Base-by-base conservation (phyloP, 2,329 filamentous ascomycete genomes). In the Cercospora citrullina region DNA sequence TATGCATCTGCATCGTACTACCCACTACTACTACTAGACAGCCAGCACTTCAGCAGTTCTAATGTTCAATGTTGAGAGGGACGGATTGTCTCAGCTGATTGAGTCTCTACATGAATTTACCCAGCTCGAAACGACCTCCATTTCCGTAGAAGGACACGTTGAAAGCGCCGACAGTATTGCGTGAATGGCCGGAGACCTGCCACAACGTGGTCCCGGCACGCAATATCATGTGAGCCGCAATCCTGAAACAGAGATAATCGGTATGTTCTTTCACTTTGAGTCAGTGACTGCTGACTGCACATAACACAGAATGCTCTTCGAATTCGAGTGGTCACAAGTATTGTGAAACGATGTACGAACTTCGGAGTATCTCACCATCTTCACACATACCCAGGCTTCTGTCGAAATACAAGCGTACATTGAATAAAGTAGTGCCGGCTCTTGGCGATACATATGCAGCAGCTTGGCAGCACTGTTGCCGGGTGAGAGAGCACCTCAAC, bases 1-100 rank as follows among this genome's bases (percentile, higher is more conserved):
- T 55, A 55, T n/a, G 23, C 48, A 55, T 55, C 26, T 55, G 48
- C 48, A 55, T 55, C 48, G 23, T 55, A 55, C 48, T 28, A 55
- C 30, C 28, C 16, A 33, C 55, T 33, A 53, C 55, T 59, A 59
- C 55, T 59, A 59, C 9, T 59, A 59, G 55, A 59, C 55, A 59
- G 55, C 30, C 28, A 36, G 28, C 55, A 18, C 55, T 33, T 59
- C 55, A 59, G 55, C 28, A 59, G 30, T 59, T 33, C 28, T 59
- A 36, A 59, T 59, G 30, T 33, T 36, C 28, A 59, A 33, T 21
- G 16, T 59, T 31, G 8, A 36, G n/a, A 55, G 18, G 21, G 12
- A 28, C 21, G 23, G 30, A 28, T n/a, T 28, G 21, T 28, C 48
- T 28, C 48, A 16, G 21, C 23, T n/a, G 23, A 55, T 55, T 8